phyloP scores from a whole-genome alignment of 495 filamentous ascomycete genomes.

The Penicillium waksmanii region DNA sequence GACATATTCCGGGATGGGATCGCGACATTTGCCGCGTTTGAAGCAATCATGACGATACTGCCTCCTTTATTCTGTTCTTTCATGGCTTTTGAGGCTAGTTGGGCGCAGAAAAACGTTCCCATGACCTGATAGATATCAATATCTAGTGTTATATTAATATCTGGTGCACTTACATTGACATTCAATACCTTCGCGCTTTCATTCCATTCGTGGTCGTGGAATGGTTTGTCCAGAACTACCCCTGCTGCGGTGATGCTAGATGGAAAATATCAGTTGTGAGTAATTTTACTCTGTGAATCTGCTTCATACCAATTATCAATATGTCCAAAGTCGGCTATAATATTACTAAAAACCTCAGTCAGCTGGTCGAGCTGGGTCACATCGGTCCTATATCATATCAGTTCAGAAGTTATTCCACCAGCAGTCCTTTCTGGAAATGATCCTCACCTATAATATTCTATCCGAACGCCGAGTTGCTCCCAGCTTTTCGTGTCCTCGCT shows the following conservation, averaged over 20 bases:
- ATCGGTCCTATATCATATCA: background rate
- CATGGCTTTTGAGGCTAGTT: background rate
- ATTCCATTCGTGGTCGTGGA: background rate
- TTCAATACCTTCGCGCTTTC: background rate
- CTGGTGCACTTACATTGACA: background rate
- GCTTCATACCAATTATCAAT: background rate
- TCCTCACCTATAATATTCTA: background rate
- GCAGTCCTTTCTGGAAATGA: background rate
- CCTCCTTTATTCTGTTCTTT: background rate
- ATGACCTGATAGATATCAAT: background rate
- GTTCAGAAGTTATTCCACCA: background rate
- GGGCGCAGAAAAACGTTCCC: background rate
- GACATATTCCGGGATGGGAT: background rate
- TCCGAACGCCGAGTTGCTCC: background rate
- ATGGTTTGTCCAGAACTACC: background rate
- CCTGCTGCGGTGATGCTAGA: background rate
- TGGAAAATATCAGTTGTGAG: background rate
- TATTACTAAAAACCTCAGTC: background rate
- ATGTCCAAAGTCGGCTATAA: background rate
- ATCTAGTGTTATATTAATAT: background rate
- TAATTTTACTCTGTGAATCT: background rate
- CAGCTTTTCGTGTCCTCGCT: background rate
- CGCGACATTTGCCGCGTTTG: background rate
- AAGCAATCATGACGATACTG: background rate
- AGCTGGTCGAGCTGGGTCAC: background rate